phyloP scores from a whole-genome alignment of 106 monocot genomes.

The Dioscorea alata region DNA sequence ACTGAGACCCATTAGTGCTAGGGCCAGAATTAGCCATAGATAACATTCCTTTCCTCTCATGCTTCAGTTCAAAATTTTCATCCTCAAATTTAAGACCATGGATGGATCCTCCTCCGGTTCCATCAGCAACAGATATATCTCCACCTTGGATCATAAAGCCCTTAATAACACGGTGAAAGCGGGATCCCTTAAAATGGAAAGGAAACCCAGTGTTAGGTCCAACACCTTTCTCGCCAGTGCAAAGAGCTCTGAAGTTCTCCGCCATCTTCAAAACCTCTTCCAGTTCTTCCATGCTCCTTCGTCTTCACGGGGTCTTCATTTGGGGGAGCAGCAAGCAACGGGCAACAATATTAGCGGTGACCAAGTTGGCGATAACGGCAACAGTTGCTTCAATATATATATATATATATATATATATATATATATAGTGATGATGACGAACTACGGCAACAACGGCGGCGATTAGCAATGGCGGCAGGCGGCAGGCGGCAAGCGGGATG shows the following conservation, averaged over 20 bases:
- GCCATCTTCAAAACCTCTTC: no score
- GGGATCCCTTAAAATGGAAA: constrained; percentile 69
- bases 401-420: no score
- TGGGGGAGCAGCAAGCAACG: no score
- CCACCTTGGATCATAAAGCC: constrained; percentile 95
- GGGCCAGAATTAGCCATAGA: constrained; percentile 92
- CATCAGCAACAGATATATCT: constrained; percentile 80
- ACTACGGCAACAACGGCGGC: no score
- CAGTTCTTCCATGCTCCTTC: no score
- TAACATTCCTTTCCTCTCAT: constrained; percentile 87
- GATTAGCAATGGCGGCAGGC: no score
- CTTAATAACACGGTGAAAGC: constrained; percentile 78
- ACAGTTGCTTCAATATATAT: no score
- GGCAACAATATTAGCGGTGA: no score
- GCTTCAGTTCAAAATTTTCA: constrained; percentile 79
- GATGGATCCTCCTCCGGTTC: constrained; percentile 89
- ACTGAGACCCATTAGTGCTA: constrained; percentile 84
- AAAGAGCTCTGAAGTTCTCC: constrained; percentile 78
- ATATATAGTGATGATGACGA: no score
- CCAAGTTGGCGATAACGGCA: no score
- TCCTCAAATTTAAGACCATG: constrained; percentile 82
- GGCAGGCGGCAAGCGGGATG: no score
- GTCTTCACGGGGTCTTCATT: no score
- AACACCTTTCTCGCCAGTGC: constrained; percentile 73
- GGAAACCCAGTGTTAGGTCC: constrained; percentile 49